Percentiles rank a stretch among this genome's conserved stretches.
These are phyloP conservation scores for Pseudognaphalium luteoalbum DNA, from an alignment of 129 eudicot genomes.

Conservation along the genomic window DNA sequence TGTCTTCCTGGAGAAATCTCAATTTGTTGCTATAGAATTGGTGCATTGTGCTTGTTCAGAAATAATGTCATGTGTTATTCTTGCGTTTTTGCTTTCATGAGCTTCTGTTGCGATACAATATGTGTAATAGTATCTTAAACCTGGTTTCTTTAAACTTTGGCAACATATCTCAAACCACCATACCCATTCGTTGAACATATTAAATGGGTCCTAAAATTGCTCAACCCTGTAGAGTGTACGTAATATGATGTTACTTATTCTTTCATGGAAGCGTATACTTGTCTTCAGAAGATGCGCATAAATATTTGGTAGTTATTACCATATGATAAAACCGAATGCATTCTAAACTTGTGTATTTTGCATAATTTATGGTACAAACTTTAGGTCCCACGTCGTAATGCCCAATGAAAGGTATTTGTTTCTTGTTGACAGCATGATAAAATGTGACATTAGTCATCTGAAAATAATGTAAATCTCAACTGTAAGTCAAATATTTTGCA, in stretches of 20 bases:
- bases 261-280: background rate
- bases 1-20: background rate
- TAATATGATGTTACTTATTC: background rate
- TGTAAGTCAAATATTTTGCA: too few species aligned
- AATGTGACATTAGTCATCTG: too few species aligned
- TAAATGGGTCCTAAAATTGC: background rate
- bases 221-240: background rate
- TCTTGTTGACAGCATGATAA: too few species aligned
- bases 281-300: background rate
- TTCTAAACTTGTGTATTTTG: too few species aligned
- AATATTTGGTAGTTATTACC: too few species aligned
- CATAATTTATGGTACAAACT: too few species aligned
- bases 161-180: too few species aligned
- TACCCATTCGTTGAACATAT: background rate
- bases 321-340: too few species aligned
- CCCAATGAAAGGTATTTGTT: too few species aligned
- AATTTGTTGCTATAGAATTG: background rate
- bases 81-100: conserved; percentile 3
- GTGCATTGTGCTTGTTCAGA: conserved; percentile 20
- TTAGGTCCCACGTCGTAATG: too few species aligned
- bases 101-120: background rate
- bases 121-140: background rate
- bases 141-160: too few species aligned
- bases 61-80: conserved; percentile 24
- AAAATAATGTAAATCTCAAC: too few species aligned